These are phyloP conservation scores for Bipolaris oryzae DNA, from an alignment of 2,329 filamentous ascomycete species.

Conservation along the genomic window DNA sequence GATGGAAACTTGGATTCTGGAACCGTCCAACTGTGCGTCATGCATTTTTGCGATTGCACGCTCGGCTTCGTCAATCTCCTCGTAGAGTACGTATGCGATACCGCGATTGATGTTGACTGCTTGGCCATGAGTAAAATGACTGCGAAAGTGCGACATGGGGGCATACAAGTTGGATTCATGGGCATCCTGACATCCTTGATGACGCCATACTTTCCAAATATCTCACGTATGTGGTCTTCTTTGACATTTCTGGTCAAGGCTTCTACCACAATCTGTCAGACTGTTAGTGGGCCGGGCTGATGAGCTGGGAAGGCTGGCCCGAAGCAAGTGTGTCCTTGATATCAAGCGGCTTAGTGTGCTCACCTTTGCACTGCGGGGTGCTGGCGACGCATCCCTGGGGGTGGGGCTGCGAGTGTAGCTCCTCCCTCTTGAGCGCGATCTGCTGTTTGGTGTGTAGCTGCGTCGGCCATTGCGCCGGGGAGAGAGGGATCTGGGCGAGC, in stretches of 20 bases:
- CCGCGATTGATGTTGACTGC: conserved; percentile 87
- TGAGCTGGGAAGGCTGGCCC: conserved; percentile 2
- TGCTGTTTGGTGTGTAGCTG: conserved; percentile 39
- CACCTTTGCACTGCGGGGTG: conserved; percentile 49
- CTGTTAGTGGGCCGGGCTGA: conserved; percentile 4
- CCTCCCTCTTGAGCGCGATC: conserved; percentile 40
- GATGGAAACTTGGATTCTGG: conserved; percentile 83
- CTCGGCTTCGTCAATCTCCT: conserved; percentile 78
- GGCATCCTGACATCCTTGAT: conserved; percentile 90
- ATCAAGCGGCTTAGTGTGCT: not conserved
- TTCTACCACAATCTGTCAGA: conserved; percentile 83
- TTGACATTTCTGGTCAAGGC: conserved; percentile 95
- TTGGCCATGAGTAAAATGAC: conserved; percentile 8
- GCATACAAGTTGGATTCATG: conserved; percentile 81
- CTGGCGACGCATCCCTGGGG: conserved; percentile 41
- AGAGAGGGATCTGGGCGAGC: conserved; percentile 29
- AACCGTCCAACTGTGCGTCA: conserved; percentile 90
- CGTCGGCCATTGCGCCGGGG: conserved; percentile 47
- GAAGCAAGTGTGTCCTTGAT: not conserved
- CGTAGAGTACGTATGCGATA: conserved; percentile 89
- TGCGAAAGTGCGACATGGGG: not conserved
- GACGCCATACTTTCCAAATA: conserved; percentile 85
- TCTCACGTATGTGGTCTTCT: conserved; percentile 84
- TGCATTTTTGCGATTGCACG: conserved; percentile 95
- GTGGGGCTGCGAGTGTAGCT: conserved; percentile 46